A percentile compares a stretch with the other conserved stretches of the same genome.
Evolutionary conservation across 495 filamentous ascomycete species (phyloP).

Genomic region (Thermochaetoides thermophila): DNA sequence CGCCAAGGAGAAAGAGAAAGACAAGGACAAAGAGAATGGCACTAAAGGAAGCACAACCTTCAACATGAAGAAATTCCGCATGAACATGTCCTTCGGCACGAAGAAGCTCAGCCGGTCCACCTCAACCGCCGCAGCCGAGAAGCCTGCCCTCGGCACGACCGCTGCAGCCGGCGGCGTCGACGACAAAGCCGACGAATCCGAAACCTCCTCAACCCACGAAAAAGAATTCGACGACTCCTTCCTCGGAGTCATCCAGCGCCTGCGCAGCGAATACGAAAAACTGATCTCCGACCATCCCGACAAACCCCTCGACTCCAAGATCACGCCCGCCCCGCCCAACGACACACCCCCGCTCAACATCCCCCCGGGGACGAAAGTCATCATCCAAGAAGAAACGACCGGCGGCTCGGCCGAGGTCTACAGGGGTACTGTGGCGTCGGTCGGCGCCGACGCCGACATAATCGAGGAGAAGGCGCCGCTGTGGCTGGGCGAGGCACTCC

Average conservation of each 20-base stretch:
- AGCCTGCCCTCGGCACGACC: constrained; percentile 56
- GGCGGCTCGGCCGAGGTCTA: constrained; percentile 89
- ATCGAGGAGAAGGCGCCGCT: constrained; percentile 74
- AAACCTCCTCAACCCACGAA: constrained; percentile 61
- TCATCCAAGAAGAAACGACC: constrained; percentile 88
- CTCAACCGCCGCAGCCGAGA: constrained; percentile 53
- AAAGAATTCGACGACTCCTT: constrained; percentile 75
- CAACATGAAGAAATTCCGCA: constrained; percentile 77
- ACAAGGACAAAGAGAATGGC: constrained; percentile 48
- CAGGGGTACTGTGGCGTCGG: constrained; percentile 64
- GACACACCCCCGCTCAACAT: constrained; percentile 78
- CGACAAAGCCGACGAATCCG: constrained; percentile 50
- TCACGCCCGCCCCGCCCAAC: constrained; percentile 62
- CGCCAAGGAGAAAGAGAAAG: constrained; percentile 40
- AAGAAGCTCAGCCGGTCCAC: constrained; percentile 67
- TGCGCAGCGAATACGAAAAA: constrained; percentile 63
- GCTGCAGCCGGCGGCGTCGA: too few relatives aligned
- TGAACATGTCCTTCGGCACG: constrained; percentile 62
- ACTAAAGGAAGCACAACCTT: constrained; percentile 61
- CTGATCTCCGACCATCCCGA: constrained; percentile 41
- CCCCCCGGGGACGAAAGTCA: constrained; percentile 65
- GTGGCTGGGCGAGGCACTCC: constrained; percentile 84
- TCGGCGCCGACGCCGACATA: constrained; percentile 63
- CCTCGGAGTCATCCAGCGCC: constrained; percentile 60
- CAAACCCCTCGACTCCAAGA: constrained; percentile 41